Evolutionary conservation across 768 basidiomycete genomes (phyloP).

Genomic region (Boletus rex-veris): DNA sequence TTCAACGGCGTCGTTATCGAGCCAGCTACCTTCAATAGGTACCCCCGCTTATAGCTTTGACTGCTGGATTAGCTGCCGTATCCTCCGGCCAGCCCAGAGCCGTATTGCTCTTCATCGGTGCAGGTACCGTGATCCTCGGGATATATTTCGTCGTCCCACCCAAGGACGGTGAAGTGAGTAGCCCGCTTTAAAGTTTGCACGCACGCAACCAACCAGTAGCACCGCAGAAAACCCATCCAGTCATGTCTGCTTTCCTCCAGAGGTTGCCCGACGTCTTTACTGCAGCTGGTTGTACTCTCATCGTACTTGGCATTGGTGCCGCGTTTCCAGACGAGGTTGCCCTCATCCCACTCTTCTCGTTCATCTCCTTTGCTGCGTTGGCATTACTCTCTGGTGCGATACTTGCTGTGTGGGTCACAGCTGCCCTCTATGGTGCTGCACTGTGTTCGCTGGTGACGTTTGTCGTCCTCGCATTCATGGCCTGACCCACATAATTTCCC

Average conservation of each 20-base stretch:
- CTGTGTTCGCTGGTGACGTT: background rate
- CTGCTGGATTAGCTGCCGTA: background rate
- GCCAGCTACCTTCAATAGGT: background rate
- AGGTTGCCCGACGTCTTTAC: background rate
- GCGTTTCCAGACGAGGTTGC: background rate
- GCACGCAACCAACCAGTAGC: background rate
- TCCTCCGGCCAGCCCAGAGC: background rate
- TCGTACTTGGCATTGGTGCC: background rate
- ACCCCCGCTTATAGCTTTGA: background rate
- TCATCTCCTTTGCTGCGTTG: background rate
- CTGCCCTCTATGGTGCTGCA: background rate
- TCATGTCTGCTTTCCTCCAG: background rate
- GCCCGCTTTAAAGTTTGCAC: background rate
- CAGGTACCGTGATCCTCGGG: background rate
- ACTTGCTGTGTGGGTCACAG: background rate
- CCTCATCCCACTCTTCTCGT: background rate
- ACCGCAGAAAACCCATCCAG: background rate
- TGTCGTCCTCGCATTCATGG: background rate
- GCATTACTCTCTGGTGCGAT: background rate
- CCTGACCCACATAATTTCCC: background rate
- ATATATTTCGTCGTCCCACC: background rate
- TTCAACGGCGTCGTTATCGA: background rate
- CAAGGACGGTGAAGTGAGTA: background rate
- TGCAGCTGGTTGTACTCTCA: background rate
- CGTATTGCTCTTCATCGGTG: background rate